Conservation (phyloP, 2,329 filamentous ascomycete genomes). For the Pochonia chlamydosporia region DNA sequence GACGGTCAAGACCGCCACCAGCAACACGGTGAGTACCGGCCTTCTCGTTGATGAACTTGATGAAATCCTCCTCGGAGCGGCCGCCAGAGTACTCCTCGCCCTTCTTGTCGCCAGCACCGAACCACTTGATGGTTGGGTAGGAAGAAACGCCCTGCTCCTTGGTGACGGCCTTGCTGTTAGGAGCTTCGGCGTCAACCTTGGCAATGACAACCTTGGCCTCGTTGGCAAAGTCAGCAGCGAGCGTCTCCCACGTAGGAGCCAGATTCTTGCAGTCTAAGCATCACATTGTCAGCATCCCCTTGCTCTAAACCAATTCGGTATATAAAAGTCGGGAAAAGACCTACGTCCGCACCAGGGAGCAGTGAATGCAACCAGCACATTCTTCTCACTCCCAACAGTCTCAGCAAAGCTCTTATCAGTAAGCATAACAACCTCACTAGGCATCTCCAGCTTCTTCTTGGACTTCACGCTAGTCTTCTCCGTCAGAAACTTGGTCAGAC, state of each 20-base stretch:
- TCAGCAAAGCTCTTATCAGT: conserved; percentile 74
- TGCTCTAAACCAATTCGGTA: background rate
- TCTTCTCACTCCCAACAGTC: conserved; percentile 75
- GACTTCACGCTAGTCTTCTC: conserved; percentile 83
- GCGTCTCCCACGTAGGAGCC: conserved; percentile 81
- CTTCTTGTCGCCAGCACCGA: conserved; percentile 75
- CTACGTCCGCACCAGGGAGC: conserved; percentile 97
- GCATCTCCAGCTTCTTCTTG: conserved; percentile 67
- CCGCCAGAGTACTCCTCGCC: conserved; percentile 66
- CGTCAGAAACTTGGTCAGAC: conserved; percentile 70
- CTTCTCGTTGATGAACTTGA: conserved; percentile 82
- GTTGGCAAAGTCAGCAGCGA: conserved; percentile 73
- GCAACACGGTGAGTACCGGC: conserved; percentile 77
- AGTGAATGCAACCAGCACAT: conserved; percentile 93
- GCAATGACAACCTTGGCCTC: conserved; percentile 80
- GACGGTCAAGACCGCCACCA: conserved; percentile 72
- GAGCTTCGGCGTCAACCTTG: conserved; percentile 91
- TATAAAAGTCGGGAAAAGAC: conserved; percentile 38
- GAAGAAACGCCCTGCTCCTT: conserved; percentile 71
- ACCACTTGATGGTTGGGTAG: conserved; percentile 98
- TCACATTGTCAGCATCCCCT: conserved; percentile 1
- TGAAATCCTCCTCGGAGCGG: conserved; percentile 69
- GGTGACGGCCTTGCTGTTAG: conserved; percentile 75
- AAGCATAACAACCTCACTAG: conserved; percentile 73
- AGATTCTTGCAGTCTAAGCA: conserved; percentile 87